Base-by-base conservation (phyloP, 2,329 filamentous ascomycete species). In the Meredithiella fracta region DNA sequence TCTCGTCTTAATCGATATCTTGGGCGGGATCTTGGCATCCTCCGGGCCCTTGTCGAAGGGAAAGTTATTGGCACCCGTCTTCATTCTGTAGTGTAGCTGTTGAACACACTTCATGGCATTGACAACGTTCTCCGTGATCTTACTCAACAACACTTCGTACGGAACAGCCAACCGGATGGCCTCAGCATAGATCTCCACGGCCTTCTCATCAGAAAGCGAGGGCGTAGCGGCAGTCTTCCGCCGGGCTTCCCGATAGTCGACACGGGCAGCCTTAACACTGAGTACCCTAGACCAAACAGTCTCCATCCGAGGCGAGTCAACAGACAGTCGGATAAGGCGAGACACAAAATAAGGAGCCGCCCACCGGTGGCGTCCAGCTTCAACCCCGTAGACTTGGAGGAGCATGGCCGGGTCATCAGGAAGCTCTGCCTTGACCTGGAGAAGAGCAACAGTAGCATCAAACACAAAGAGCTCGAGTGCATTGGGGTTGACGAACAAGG, bases 31-130 rank as follows among this genome's bases (percentile, higher is more conserved):
- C 66, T 94, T 97, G 0, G 94, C 88, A 0, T 77, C 83, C 67
- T 95, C 88, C 0, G 92, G 88, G 8, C 78, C 77, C 68, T 95
- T 96, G 15, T 85, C 82, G 2, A 95, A 73, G 37, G 94, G 83
- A 65, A 95, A 94, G 17, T 54, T 34, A 60, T 95, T 87, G 62
- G 91, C 86, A 0, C 83, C 88, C 0, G 86, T 85, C 65, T 80
- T 81, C 72, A 97, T 95, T 9, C 91, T 83, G 68, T 97, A 87
- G 60, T 94, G 86, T n/a, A 98, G 76, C 64, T 98, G 92, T 65
- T 91, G 78, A 15, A 85, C 80, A 1, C 90, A 85, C 68, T 98
- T 98, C 61, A 86, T 71, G 0, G 86, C 82, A 63, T 96, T 98
- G 62, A 86, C 80, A 53, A 94, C 73, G 63, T 97, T 98, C 69